Conservation (phyloP, 108 stramenopile species). For the Cylindrotheca fusiformis region DNA sequence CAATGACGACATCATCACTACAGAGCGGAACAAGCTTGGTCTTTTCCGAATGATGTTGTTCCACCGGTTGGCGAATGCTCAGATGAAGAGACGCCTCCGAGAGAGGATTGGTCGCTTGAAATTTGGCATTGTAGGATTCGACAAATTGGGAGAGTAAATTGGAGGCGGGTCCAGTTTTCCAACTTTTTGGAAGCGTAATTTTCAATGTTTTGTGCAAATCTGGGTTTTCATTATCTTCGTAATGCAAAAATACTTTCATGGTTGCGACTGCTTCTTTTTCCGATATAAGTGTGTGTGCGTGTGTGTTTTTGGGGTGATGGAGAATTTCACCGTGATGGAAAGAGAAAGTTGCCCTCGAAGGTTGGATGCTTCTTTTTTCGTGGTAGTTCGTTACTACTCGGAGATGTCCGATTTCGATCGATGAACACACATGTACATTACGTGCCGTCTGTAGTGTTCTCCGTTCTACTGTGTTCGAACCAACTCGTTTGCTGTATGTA, state of each 20-base stretch:
- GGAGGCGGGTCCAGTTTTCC: conserved; percentile 80
- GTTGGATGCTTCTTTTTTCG: too few species aligned
- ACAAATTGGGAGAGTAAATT: conserved; percentile 75
- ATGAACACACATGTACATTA: too few species aligned
- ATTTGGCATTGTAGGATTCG: conserved; percentile 80
- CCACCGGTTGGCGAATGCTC: conserved; percentile 32
- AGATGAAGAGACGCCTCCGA: conserved; percentile 52
- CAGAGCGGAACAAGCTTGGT: conserved; percentile 40
- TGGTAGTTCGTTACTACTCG: too few species aligned
- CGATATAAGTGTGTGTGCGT: too few species aligned
- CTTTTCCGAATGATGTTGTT: conserved; percentile 13
- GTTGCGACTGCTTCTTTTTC: too few species aligned
- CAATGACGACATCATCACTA: conserved; percentile 69
- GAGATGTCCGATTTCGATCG: too few species aligned
- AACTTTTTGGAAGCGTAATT: conserved; percentile 87
- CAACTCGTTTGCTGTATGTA: too few species aligned
- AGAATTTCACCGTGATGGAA: too few species aligned
- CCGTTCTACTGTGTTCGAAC: too few species aligned
- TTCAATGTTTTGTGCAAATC: conserved; percentile 81
- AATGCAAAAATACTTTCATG: conserved; percentile 91
- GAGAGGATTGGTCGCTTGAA: conserved; percentile 52
- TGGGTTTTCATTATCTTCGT: conserved; percentile 82
- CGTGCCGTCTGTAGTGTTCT: too few species aligned
- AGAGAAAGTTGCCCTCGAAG: too few species aligned
- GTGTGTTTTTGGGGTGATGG: too few species aligned